phyloP scores from a whole-genome alignment of 2,329 filamentous ascomycete genomes.

The Bipolaris sorokiniana region DNA sequence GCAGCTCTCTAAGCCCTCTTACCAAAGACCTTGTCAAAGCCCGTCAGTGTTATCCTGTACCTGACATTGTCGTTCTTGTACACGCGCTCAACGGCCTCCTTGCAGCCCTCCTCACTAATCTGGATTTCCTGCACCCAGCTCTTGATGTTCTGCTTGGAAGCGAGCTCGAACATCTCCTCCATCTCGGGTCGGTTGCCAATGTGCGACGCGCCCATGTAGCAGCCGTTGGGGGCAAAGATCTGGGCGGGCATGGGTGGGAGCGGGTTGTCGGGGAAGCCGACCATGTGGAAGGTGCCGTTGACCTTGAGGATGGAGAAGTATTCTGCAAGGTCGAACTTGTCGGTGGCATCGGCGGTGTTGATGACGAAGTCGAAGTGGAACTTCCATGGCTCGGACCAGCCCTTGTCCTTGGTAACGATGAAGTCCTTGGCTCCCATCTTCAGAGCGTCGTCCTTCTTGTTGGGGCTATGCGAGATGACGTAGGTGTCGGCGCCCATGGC shows the following conservation, averaged over 20 bases:
- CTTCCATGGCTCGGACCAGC: conserved; percentile 62
- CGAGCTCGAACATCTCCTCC: conserved; percentile 59
- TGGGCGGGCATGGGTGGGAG: conserved; percentile 74
- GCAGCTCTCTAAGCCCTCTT: conserved; percentile 43
- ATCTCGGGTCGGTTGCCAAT: conserved; percentile 59
- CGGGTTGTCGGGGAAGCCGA: conserved; percentile 79
- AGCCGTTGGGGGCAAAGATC: conserved; percentile 75
- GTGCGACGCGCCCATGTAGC: conserved; percentile 59
- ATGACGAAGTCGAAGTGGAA: conserved; percentile 76
- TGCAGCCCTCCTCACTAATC: conserved; percentile 72
- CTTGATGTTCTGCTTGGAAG: conserved; percentile 59
- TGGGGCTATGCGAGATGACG: conserved; percentile 65
- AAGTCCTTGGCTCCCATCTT: conserved; percentile 67
- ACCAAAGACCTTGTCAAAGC: conserved; percentile 71
- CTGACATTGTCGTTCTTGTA: conserved; percentile 71
- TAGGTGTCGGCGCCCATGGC: conserved; percentile 67
- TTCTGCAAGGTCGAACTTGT: conserved; percentile 70
- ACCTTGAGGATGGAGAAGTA: conserved; percentile 83
- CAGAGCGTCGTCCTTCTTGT: conserved; percentile 65
- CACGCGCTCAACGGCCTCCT: conserved; percentile 72
- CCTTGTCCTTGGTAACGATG: conserved; percentile 63
- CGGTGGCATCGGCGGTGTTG: conserved; percentile 73
- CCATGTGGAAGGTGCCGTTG: conserved; percentile 79
- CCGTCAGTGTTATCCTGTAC: conserved; percentile 74
- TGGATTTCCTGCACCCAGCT: conserved; percentile 69